These are phyloP conservation scores for Dorcoceras hygrometricum DNA, from an alignment of 257 asterid species.

Conservation along the genomic window DNA sequence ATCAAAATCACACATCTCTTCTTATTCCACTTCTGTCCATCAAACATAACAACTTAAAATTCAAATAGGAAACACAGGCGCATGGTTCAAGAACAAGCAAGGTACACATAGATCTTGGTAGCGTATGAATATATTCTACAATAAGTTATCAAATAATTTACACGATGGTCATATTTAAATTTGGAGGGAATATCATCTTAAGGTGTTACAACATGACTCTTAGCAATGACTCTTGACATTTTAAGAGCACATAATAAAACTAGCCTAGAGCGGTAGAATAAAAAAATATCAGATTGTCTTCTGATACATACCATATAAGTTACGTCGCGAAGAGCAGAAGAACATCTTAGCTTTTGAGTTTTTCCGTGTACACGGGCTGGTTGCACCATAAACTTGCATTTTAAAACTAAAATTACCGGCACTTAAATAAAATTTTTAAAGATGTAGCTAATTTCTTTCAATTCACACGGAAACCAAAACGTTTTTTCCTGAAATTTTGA, in stretches of 20 bases:
- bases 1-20: too few relatives aligned
- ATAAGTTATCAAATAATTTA: background rate
- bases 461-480: too few relatives aligned
- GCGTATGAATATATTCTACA: background rate
- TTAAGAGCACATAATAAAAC: background rate
- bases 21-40: too few relatives aligned
- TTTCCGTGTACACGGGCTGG: background rate
- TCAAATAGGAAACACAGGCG: background rate
- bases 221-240: too few relatives aligned
- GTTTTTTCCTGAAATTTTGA: too few relatives aligned
- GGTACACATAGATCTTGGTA: background rate
- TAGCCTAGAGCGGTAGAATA: background rate
- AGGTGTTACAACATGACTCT: background rate
- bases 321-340: background rate
- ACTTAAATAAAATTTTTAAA: too few relatives aligned
- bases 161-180: background rate
- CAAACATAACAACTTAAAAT: too few relatives aligned
- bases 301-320: background rate
- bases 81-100: background rate
- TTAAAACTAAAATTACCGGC: background rate
- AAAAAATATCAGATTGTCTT: background rate
- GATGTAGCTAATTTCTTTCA: too few relatives aligned
- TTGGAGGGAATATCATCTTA: background rate
- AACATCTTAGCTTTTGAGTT: background rate
- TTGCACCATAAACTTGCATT: background rate